Evolutionary conservation across 2,329 filamentous ascomycete genomes (phyloP), one percentile per base, ranked within the genome.

Genomic region (Sarocladiaceae sp.): DNA sequence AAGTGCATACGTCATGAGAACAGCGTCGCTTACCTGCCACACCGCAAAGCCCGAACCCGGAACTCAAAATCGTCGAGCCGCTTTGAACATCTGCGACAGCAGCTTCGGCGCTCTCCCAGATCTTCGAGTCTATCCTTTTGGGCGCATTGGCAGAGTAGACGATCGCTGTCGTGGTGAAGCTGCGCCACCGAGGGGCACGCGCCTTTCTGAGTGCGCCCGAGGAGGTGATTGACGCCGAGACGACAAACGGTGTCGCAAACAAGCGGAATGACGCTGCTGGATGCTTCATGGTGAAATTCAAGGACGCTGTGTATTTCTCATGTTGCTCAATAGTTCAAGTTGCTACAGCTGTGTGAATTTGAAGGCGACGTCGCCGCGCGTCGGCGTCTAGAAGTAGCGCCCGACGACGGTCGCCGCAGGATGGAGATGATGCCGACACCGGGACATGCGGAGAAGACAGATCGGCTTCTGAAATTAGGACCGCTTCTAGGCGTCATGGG

Each of bases 41-140:
- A 51, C 86, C 86, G 53, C 84, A 90, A 11, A 91, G 74, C n/a
- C 87, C 87, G 60, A 91, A 91, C 1, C 86, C 87, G 13, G 85
- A 82, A 57, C 85, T 88, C 45, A 91, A 68, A 27, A 91, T 70
- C 0, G 78, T 85, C 10, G 79, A 81, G 45, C 85, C 78, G 54
- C 83, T 82, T 58, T 82, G 70, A 46, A 90, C 67, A 57, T 88
- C 85, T 3, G 78, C 75, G 32, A 89, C 76, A 5, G 85, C 85
- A 33, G 78, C 78, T 50, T 83, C 81, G 15, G 83, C 83, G 3
- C 70, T 76, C 3, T 58, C 58, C 51, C 64, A 76, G 2, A 77
- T 53, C 53, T 78, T 78, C 1, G 72, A 74, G 1, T 52, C 62
- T 10, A 60, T 60, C 4, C 63, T 57, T 9, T 55, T 39, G 6